Evolutionary conservation across 345 rosid species (phyloP), one percentile per base, ranked within the genome.

Genomic region (Lumnitzera littorea): DNA sequence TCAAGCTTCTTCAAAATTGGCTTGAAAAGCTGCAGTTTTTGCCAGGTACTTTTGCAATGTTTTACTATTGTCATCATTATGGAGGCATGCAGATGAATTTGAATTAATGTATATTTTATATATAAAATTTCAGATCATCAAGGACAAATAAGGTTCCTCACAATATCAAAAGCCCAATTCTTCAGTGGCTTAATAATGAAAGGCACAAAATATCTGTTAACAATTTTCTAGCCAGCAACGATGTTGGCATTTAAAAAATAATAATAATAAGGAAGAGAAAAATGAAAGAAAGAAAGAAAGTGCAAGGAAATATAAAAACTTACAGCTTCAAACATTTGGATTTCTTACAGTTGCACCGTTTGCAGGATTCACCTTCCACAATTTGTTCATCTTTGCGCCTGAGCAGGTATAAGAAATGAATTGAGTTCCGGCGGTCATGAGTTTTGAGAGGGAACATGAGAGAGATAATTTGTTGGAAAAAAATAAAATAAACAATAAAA

Each of bases 261-360:
- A 20, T 20, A 20, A 20, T 20, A 20, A 20, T 20, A 20, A 20
- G 20, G 20, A 20, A 20, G 20, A 20, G 20, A n/a, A 31, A 36
- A 25, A 50, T 53, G 6, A 12, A 61, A 56, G 51, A 41, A 46
- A 12, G 7, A 36, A 36, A 36, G 43, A 36, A 36, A 36, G 43
- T 36, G 11, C 9, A 36, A 36, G 43, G 43, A 36, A 36, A 4
- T 7, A 36, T 36, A 36, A 36, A 9, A 53, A 77, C 99, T 84
- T 79, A 90, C 99, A 94, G 99, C 75, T 94, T 94, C 84, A 94
- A 77, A 69, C 99, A 94, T 80, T 84, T 90, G 11, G 97, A 88
- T 60, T 88, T 94, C 74, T 88, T 90, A 72, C 99, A 94, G 79
- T 91, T 94, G 66, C 99, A 94, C 48, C 99, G 85, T 75, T 90